Evolutionary conservation across 139 green algal genomes (phyloP).

Genomic region (Edaphochlamys debaryana): DNA sequence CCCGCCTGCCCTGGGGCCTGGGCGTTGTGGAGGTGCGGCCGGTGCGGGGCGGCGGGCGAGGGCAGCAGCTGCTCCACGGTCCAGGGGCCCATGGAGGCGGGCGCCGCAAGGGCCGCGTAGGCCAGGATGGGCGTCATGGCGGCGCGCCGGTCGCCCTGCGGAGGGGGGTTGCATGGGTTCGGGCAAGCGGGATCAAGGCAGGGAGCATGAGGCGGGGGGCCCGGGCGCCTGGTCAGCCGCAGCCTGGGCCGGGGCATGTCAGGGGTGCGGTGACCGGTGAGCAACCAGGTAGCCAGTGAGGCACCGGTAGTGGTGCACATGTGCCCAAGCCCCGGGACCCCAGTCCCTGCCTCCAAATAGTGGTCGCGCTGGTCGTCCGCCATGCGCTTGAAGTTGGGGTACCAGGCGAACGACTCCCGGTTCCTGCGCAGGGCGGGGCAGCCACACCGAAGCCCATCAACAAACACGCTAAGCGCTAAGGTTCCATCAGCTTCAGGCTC

Average conservation of each 20-base stretch:
- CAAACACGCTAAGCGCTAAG: too few species aligned
- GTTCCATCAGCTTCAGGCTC: too few species aligned
- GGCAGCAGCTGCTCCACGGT: not conserved
- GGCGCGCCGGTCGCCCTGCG: constrained; percentile 11
- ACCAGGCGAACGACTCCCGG: constrained; percentile 12
- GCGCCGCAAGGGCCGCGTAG: not conserved
- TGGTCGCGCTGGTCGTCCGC: constrained; percentile 13
- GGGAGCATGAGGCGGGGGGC: not conserved
- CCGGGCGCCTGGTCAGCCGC: too few species aligned
- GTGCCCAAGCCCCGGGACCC: not conserved
- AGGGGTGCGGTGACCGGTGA: not conserved
- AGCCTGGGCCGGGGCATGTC: too few species aligned
- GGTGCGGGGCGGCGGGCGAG: too few species aligned
- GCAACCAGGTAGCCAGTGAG: too few species aligned
- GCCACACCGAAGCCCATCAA: too few species aligned
- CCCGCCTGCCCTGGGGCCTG: too few species aligned
- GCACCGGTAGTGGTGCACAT: too few species aligned
- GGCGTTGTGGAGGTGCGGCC: too few species aligned
- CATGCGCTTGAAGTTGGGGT: constrained; percentile 17
- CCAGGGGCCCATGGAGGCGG: not conserved
- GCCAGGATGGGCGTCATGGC: constrained; percentile 27
- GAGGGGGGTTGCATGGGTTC: too few species aligned
- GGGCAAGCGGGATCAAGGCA: too few species aligned
- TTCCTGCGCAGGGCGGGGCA: not conserved
- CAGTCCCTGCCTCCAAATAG: not conserved